A percentile compares a stretch with the other conserved stretches of the same genome.
These are phyloP conservation scores for Aspergillus indologenus DNA, from an alignment of 495 filamentous ascomycete species.

Conservation along the genomic window DNA sequence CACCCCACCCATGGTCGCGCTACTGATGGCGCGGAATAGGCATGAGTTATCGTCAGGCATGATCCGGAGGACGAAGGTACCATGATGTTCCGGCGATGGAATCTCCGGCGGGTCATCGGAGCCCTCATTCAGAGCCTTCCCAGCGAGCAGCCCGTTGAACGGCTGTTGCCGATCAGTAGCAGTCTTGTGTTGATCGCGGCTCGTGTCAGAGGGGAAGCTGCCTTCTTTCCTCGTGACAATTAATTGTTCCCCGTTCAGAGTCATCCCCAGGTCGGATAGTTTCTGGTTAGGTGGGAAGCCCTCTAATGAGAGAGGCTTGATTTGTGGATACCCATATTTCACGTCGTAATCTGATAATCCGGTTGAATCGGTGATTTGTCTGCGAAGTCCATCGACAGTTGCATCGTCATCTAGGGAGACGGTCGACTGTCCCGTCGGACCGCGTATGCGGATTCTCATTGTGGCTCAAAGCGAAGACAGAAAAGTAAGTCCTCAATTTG, in stretches of 20 bases:
- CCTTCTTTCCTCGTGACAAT: slow-evolving; percentile 57
- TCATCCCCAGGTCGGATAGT: slow-evolving; percentile 56
- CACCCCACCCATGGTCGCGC: slow-evolving; percentile 67
- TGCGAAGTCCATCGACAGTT: slow-evolving; percentile 60
- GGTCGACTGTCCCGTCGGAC: slow-evolving; percentile 58
- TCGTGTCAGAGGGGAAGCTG: slow-evolving; percentile 17
- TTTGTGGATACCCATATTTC: slow-evolving; percentile 83
- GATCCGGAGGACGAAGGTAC: slow-evolving; percentile 76
- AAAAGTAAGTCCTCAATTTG: too few species aligned
- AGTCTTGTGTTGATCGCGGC: slow-evolving; percentile 19
- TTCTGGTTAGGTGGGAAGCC: slow-evolving; percentile 41
- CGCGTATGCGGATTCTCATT: slow-evolving; percentile 64
- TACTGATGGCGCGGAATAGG: slow-evolving; percentile 85
- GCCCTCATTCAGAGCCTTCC: slow-evolving; percentile 17
- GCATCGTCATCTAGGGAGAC: slow-evolving; percentile 63
- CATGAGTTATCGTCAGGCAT: slow-evolving; percentile 98
- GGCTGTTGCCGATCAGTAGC: slow-evolving; percentile 21
- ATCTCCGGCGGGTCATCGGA: slow-evolving; percentile 66
- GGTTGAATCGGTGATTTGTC: slow-evolving; percentile 54
- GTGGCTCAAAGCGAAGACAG: not conserved
- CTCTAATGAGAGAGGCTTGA: slow-evolving; percentile 61
- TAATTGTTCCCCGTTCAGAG: slow-evolving; percentile 78
- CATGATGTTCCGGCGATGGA: slow-evolving; percentile 56
- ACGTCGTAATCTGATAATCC: slow-evolving; percentile 58
- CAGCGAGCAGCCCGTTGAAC: slow-evolving; percentile 19